Conservation (phyloP, 495 filamentous ascomycete species). For the Tuber umbilicatum region DNA sequence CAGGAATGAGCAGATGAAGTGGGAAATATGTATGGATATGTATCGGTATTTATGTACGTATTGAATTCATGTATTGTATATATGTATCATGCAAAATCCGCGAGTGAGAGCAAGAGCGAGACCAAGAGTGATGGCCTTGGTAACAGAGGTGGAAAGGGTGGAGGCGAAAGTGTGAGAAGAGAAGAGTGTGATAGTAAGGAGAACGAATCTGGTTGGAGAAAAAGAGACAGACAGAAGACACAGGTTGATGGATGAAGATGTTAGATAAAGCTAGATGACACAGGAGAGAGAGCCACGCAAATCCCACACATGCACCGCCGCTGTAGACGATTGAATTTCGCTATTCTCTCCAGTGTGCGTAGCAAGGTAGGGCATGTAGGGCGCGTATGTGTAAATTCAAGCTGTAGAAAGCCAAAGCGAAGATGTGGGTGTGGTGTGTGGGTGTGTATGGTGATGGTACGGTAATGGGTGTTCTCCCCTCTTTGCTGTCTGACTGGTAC, state of each 20-base stretch:
- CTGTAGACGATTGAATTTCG: neutral
- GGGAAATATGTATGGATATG: constrained; percentile 6
- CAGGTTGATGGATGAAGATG: neutral
- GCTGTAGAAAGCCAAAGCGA: constrained; percentile 2
- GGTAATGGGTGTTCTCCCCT: neutral
- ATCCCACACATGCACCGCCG: neutral
- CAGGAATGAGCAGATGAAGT: constrained; percentile 1
- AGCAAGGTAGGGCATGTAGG: constrained; percentile 4
- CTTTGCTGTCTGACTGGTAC: neutral
- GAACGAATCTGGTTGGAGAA: constrained; percentile 1
- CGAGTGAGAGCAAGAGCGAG: neutral
- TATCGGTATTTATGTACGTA: constrained; percentile 5
- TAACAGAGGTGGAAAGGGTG: neutral
- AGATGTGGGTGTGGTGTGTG: neutral
- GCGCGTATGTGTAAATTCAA: neutral
- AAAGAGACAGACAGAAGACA: neutral
- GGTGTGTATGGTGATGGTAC: neutral
- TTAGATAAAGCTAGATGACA: constrained; percentile 5
- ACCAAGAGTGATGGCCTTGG: neutral
- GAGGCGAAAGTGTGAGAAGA: neutral
- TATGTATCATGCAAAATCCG: constrained; percentile 1
- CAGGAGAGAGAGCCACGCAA: neutral
- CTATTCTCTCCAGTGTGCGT: constrained; percentile 5
- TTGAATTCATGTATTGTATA: constrained; percentile 6
- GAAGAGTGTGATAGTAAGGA: neutral